phyloP scores from a whole-genome alignment of 2,329 filamentous ascomycete genomes.

The Corynespora cassiicola region DNA sequence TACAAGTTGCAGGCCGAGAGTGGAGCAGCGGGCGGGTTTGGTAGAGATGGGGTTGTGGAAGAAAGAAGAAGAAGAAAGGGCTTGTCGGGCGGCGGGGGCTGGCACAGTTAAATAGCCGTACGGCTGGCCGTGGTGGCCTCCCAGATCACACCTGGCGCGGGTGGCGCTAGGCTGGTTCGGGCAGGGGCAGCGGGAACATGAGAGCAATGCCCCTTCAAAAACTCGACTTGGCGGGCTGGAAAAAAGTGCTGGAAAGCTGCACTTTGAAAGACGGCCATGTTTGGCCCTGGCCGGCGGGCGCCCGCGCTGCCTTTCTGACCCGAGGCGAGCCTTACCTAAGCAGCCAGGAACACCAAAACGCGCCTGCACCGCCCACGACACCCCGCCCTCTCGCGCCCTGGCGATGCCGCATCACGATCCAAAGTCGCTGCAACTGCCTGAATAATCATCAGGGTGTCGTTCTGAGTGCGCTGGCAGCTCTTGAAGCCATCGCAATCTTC shows the following conservation, averaged over 20 bases:
- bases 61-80: conserved; percentile 20
- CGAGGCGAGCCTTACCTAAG: not conserved
- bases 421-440: not conserved
- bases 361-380: not conserved
- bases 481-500: not conserved
- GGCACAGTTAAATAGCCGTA: conserved; percentile 28
- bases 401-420: not conserved
- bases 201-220: too few relatives aligned
- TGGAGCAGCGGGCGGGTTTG: conserved; percentile 13
- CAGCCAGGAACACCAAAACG: conserved; percentile 11
- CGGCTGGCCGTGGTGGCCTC: conserved; percentile 26
- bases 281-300: too few relatives aligned
- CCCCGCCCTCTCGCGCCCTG: not conserved
- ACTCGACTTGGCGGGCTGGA: conserved; percentile 19
- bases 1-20: conserved; percentile 2
- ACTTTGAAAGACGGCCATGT: conserved; percentile 13
- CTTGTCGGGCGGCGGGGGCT: conserved; percentile 16
- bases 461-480: not conserved
- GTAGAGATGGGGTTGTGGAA: conserved; percentile 18
- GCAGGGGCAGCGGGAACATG: conserved; percentile 19
- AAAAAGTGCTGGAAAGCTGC: conserved; percentile 28
- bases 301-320: not conserved
- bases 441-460: too few relatives aligned
- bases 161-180: conserved; percentile 31
- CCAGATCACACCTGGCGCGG: conserved; percentile 33